Percentiles rank a stretch among this genome's conserved stretches.
These are phyloP conservation scores for Tylopilus subfusipes DNA, from an alignment of 768 basidiomycete species.

Conservation along the genomic window DNA sequence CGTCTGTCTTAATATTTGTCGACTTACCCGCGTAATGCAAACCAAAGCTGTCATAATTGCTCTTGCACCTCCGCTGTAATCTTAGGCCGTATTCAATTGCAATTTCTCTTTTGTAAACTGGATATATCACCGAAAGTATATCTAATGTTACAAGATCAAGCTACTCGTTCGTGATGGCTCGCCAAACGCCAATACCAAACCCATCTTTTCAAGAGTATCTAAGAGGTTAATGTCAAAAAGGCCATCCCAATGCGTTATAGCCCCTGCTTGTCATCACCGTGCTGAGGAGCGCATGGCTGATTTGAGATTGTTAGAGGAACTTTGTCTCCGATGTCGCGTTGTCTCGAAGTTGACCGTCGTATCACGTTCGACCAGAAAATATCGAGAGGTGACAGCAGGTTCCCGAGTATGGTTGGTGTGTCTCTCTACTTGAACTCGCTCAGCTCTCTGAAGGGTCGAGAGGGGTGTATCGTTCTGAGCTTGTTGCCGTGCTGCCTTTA, in stretches of 20 bases:
- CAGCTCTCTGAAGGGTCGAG: slow-evolving; percentile 21
- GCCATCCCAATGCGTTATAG: background rate
- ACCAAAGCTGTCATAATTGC: slow-evolving; percentile 29
- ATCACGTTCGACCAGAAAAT: slow-evolving; percentile 30
- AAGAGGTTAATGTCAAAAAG: background rate
- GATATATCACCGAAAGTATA: slow-evolving; percentile 13
- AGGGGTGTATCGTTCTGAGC: slow-evolving; percentile 8
- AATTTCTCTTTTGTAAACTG: slow-evolving; percentile 12
- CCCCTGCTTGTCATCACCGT: slow-evolving; percentile 25
- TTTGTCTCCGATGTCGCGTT: slow-evolving; percentile 29
- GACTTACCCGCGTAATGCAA: slow-evolving; percentile 23
- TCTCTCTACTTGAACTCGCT: slow-evolving; percentile 21
- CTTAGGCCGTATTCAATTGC: slow-evolving; percentile 16
- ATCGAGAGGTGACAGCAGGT: slow-evolving; percentile 16
- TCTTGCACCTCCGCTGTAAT: slow-evolving; percentile 23
- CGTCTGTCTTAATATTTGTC: slow-evolving; percentile 20
- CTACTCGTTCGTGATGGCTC: slow-evolving; percentile 4
- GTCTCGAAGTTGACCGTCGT: slow-evolving; percentile 29
- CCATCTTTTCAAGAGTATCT: slow-evolving; percentile 8
- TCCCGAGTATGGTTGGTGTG: slow-evolving; percentile 31
- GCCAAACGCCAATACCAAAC: slow-evolving; percentile 2
- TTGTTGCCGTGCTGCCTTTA: slow-evolving; percentile 22
- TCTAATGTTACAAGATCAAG: slow-evolving; percentile 24
- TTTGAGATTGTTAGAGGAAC: slow-evolving; percentile 33
- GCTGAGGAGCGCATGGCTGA: slow-evolving; percentile 34